These are phyloP conservation scores for Coniochaeta hoffmannii DNA, from an alignment of 2,329 filamentous ascomycete species.

Conservation along the genomic window DNA sequence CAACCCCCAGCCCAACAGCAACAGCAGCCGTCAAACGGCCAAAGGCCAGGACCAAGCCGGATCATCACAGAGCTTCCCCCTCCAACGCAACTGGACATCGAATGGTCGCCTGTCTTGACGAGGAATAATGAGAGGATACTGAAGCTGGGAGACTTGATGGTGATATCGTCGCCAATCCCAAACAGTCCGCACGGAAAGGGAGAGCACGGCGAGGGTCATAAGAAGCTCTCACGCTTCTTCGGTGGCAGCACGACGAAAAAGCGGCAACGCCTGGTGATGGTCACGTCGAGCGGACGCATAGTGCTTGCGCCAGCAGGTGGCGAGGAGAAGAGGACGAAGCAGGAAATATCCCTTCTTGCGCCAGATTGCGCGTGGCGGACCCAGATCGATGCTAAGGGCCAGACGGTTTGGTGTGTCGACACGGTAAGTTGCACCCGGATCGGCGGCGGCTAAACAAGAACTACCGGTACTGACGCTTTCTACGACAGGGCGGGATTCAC, in stretches of 20 bases:
- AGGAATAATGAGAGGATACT: slow-evolving; percentile 88
- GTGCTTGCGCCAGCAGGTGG: slow-evolving; percentile 86
- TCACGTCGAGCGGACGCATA: slow-evolving; percentile 85
- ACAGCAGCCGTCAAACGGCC: slow-evolving; percentile 36
- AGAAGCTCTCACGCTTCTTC: slow-evolving; percentile 91
- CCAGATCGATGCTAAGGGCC: slow-evolving; percentile 77
- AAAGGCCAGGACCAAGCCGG: slow-evolving; percentile 65
- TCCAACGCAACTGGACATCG: slow-evolving; percentile 94
- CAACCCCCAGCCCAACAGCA: slow-evolving; percentile 20
- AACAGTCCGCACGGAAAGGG: slow-evolving; percentile 67
- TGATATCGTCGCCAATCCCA: slow-evolving; percentile 69
- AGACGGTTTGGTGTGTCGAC: slow-evolving; percentile 84
- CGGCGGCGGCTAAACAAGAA: slow-evolving; percentile 19
- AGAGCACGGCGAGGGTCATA: slow-evolving; percentile 57
- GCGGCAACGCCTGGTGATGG: slow-evolving; percentile 84
- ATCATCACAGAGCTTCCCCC: slow-evolving; percentile 93
- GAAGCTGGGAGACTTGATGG: slow-evolving; percentile 85
- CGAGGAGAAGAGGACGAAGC: slow-evolving; percentile 91
- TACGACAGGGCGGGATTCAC: slow-evolving; percentile 69
- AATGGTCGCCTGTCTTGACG: slow-evolving; percentile 95
- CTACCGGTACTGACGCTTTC: slow-evolving; percentile 2
- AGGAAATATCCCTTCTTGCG: slow-evolving; percentile 77
- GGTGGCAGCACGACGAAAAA: slow-evolving; percentile 88
- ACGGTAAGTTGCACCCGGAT: slow-evolving; percentile 59
- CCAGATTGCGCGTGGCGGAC: slow-evolving; percentile 72